Evolutionary conservation across 1,139 yeast species (phyloP).

Genomic region (Debaryomyces singareniensis): DNA sequence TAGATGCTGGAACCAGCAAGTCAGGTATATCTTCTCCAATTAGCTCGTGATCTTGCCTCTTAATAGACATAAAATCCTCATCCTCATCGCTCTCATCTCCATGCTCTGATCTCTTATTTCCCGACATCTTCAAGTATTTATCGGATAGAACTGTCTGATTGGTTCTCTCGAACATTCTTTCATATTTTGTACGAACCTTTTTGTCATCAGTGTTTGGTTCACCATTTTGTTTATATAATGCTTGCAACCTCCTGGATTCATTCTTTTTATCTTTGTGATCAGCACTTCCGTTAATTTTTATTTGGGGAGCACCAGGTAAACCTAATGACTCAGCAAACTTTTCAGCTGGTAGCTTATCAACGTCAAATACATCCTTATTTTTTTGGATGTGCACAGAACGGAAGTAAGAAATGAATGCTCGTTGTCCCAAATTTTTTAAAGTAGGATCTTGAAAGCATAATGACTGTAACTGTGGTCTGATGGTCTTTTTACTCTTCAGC

Average conservation of each 20-base stretch:
- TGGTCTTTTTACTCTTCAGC: constrained; percentile 69
- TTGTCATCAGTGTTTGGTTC: constrained; percentile 37
- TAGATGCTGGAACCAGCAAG: constrained; percentile 60
- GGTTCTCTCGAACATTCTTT: constrained; percentile 91
- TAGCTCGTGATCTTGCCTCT: constrained; percentile 67
- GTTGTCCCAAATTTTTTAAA: constrained; percentile 87
- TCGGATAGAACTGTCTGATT: constrained; percentile 91
- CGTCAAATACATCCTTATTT: constrained; percentile 78
- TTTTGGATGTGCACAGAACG: constrained; percentile 80
- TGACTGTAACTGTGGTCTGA: constrained; percentile 80
- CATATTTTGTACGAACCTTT: constrained; percentile 79
- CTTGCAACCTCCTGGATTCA: constrained; percentile 62
- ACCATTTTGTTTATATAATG: constrained; percentile 57
- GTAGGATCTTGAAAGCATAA: constrained; percentile 89
- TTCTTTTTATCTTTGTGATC: constrained; percentile 71
- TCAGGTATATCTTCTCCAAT: constrained; percentile 62
- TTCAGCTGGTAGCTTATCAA: constrained; percentile 73
- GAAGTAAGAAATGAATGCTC: constrained; percentile 88
- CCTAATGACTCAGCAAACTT: constrained; percentile 85
- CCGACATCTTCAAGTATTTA: constrained; percentile 65
- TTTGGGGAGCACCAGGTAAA: constrained; percentile 92
- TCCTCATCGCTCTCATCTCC: constrained; percentile 36
- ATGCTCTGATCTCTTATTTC: constrained; percentile 17
- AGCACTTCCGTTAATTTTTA: constrained; percentile 55
- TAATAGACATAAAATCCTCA: constrained; percentile 78